Base-by-base conservation (phyloP, 805 yeast genomes). In the Monosporozyma siamensis region DNA sequence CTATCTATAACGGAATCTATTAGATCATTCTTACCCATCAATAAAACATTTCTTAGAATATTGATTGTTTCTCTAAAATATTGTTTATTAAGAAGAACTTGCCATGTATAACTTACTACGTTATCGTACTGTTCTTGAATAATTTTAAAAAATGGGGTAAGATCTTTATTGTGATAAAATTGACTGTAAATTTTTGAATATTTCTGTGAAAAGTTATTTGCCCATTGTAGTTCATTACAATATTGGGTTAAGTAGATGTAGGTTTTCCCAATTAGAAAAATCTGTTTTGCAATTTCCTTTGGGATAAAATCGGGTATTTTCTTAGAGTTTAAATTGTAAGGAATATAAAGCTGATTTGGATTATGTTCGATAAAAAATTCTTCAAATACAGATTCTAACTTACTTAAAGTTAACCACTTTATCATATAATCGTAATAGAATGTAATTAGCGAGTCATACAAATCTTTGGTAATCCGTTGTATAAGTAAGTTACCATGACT, bases 1-100 rank as follows among this genome's bases (percentile, higher is more conserved):
- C 76, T 74, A 14, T 64, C 53, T 17, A 86, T 69, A 8, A 90
- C 60, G 1, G 75, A 52, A 40, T 83, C 79, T n/a, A 84, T 77
- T 47, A 90, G 82, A 57, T 90, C 95, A n/a, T 90, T 86, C 43
- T 74, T 77, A 5, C 79, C 76, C 69, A 85, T 78, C 34, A 92
- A 59, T 51, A 88, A 65, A 44, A 81, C 76, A 45, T 74, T 75
- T 47, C 82, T 81, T 43, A 85, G 65, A 36, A 78, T 79, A 4
- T 59, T 55, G n/a, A 90, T 56, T 49, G 83, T 86, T 9, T 66
- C 61, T 31, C 66, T 61, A 29, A 81, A 58, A 31, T 70, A 62
- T 49, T 69, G 72, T 46, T 77, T 75, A 2, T 64, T 63, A 40
- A 72, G 67, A 2, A 88, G 52, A 3, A 76, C 57, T 9, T 59